Percentiles rank a stretch among this genome's conserved stretches.
Evolutionary conservation across 441 rosid species (phyloP).

Genomic region (Lepidium campestre): DNA sequence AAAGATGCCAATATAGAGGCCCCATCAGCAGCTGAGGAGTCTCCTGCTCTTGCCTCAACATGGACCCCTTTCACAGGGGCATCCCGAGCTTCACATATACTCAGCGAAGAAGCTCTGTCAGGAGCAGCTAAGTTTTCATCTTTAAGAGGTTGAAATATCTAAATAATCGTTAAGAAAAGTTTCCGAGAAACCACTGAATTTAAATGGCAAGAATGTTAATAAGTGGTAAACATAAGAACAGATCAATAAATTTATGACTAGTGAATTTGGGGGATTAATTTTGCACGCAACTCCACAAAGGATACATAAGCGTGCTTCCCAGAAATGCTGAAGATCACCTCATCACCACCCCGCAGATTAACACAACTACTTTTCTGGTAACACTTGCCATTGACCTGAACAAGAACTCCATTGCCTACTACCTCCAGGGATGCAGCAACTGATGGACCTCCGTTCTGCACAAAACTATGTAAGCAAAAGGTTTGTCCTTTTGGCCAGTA

Average conservation of each 20-base stretch:
- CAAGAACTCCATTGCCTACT: conserved; percentile 76
- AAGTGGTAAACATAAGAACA: neutral
- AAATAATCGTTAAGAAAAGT: conserved; percentile 43
- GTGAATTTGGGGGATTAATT: neutral
- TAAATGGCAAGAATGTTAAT: neutral
- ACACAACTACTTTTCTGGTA: conserved; percentile 43
- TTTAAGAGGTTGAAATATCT: conserved; percentile 86
- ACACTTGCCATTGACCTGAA: conserved; percentile 76
- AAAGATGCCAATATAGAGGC: conserved; percentile 93
- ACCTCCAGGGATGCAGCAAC: conserved; percentile 73
- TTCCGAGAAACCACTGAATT: neutral
- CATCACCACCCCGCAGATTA: conserved; percentile 81
- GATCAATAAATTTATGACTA: neutral
- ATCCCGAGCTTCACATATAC: conserved; percentile 72
- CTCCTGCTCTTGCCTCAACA: conserved; percentile 78
- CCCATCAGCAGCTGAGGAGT: conserved; percentile 77
- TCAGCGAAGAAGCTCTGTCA: conserved; percentile 52
- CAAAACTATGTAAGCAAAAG: conserved; percentile 9
- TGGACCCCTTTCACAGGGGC: conserved; percentile 66
- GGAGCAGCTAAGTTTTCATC: conserved; percentile 62
- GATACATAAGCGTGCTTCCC: conserved; percentile 97
- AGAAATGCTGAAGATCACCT: conserved; percentile 64
- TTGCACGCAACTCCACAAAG: conserved; percentile 32
- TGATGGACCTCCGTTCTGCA: conserved; percentile 65
- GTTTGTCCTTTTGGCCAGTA: neutral